phyloP scores from a whole-genome alignment of 257 asterid species.

The Jasminum sambac region DNA sequence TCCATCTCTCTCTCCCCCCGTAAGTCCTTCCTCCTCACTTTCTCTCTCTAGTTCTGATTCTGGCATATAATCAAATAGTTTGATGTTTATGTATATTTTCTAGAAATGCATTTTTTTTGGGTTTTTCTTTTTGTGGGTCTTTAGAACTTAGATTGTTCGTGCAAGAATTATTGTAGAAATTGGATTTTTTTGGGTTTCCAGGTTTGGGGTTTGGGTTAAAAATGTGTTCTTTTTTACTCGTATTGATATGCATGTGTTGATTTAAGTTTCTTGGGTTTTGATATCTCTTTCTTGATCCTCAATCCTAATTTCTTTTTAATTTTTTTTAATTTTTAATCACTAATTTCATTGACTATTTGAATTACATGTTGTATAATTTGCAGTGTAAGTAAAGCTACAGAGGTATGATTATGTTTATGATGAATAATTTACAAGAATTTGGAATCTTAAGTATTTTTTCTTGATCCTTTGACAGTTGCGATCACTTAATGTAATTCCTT shows the following conservation, averaged over 20 bases:
- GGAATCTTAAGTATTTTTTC: background rate
- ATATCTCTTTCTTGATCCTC: conserved; percentile 43
- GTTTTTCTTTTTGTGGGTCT: conserved; percentile 22
- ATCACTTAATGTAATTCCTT: conserved; percentile 22
- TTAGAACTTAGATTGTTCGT: conserved; percentile 30
- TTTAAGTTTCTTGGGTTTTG: conserved; percentile 35
- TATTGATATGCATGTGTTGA: conserved; percentile 47
- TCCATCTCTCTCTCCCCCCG: conserved; percentile 38
- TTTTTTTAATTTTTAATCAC: conserved; percentile 5
- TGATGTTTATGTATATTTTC: conserved; percentile 12
- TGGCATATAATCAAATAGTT: background rate
- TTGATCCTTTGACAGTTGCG: conserved; percentile 9
- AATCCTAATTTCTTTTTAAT: background rate
- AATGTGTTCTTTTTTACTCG: conserved; percentile 32
- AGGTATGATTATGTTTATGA: conserved; percentile 15
- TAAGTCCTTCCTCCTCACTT: conserved; percentile 47
- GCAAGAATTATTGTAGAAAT: conserved; percentile 28
- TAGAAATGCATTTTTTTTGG: conserved; percentile 34
- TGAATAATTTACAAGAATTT: conserved; percentile 9
- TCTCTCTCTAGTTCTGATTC: conserved; percentile 17
- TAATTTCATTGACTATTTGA: conserved; percentile 19
- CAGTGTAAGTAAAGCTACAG: conserved; percentile 2
- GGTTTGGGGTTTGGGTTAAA: conserved; percentile 40
- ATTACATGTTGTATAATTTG: conserved; percentile 30
- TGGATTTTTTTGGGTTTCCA: background rate